These are phyloP conservation scores for Vitis hybrid DNA, from an alignment of 177 flowering plant species.

Conservation along the genomic window DNA sequence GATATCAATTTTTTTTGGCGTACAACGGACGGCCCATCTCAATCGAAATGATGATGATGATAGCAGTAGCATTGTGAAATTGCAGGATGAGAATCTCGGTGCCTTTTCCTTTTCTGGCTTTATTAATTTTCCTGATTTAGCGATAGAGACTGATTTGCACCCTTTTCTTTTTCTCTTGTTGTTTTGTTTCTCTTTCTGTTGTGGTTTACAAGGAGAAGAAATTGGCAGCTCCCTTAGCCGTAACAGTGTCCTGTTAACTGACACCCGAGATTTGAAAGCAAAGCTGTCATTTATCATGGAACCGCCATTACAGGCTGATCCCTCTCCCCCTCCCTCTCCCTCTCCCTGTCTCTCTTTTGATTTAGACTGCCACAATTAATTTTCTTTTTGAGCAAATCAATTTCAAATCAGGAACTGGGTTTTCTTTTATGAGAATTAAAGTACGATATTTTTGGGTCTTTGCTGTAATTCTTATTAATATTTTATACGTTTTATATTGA, in stretches of 20 bases:
- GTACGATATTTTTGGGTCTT: too few relatives aligned
- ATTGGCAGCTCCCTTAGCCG: slow-evolving; percentile 3
- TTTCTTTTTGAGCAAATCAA: too few relatives aligned
- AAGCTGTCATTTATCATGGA: not conserved
- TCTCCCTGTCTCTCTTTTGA: too few relatives aligned
- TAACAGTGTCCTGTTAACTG: slow-evolving; percentile 8
- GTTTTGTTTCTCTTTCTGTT: not conserved
- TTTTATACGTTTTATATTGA: too few relatives aligned
- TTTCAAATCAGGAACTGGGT: too few relatives aligned
- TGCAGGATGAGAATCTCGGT: slow-evolving; percentile 3
- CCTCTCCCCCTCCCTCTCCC: not conserved
- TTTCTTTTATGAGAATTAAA: too few relatives aligned
- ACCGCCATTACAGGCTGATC: slow-evolving; percentile 13
- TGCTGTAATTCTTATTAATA: too few relatives aligned
- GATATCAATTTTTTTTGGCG: not conserved
- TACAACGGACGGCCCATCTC: not conserved
- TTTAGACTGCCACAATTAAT: too few relatives aligned
- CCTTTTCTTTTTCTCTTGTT: not conserved
- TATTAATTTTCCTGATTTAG: not conserved
- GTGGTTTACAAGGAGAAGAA: not conserved
- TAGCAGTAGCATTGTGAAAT: not conserved
- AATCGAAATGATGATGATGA: slow-evolving; percentile 12
- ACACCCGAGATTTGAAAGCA: slow-evolving; percentile 5
- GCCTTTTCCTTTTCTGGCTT: slow-evolving; percentile 7
- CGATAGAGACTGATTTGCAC: not conserved